Base-by-base conservation (phyloP, 108 stramenopile genomes). In the Cyclostephanos tholiformis region DNA sequence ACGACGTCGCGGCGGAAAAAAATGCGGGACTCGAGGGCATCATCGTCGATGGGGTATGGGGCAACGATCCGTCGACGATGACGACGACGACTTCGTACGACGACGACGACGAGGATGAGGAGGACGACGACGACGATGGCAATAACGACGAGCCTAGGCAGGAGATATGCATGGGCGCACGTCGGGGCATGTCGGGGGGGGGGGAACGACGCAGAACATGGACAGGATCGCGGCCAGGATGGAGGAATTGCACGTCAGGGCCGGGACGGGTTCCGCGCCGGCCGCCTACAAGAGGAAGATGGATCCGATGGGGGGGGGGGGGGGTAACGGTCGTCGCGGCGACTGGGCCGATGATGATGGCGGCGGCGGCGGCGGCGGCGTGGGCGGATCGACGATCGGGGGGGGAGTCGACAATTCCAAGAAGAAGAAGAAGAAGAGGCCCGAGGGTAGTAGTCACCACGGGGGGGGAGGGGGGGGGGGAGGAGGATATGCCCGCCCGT, bases 131-230 rank as follows among this genome's bases (percentile, higher is more conserved):
- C 20, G 61, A 69, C 6, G 57, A 76, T 8, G 29, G 17, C 38
- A 35, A 69, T 0, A 26, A 76, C 25, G 19, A 68, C 20, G 75
- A 76, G 55, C 75, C 75, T 38, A 76, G 69, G 62, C 75, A 76
- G 44, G 60, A 68, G 46, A 68, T 76, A 23, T 68, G 23, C 68
- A 52, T 76, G 67, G 75, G 75, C 4, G 20, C 16, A 16, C 75
- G 75, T 29, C 58, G 75, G 14, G n/a, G n/a, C n/a, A n/a, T n/a
- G n/a, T n/a, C n/a, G 53, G 65, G 11, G 44, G 16, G 13, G 44
- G 44, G 32, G 63, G 25, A 0, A 64, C 48, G n/a, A n/a, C n/a
- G n/a, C n/a, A n/a, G 19, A 26, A 38, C 65, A 75, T 73, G 23
- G 72, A 67, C 27, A 67, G 61, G 48, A 75, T 67, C 25, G 57